Evolutionary conservation across 495 filamentous ascomycete species (phyloP), one percentile per base, ranked within the genome.

Genomic region (Annulohypoxylon moriforme): DNA sequence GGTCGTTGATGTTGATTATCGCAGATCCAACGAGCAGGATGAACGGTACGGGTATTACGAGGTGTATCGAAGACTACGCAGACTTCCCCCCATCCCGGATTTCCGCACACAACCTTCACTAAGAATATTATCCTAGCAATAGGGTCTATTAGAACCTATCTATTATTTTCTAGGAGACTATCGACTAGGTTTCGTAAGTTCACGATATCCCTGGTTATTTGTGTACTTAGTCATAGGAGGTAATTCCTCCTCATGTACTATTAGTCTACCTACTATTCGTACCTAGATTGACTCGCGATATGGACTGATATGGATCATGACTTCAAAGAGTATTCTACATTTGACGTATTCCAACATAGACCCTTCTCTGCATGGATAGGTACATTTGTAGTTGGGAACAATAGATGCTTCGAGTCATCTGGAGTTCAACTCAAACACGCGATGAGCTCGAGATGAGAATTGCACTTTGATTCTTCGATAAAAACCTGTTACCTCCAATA

Each of bases 1-100:
- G 2, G 40, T 53, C 10, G 60, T 53, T 20, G 60, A 63, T 18
- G 47, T 42, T 4, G 60, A 53, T 42, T 52, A 14, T 22, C 24
- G 13, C 33, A 36, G 9, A 36, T 1, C 7, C 13, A 4, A 2
- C 14, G 13, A n/a, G 11, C 11, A n/a, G n/a, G n/a, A n/a, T n/a
- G n/a, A n/a, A n/a, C n/a, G n/a, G n/a, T n/a, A n/a, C n/a, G n/a
- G n/a, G n/a, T n/a, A n/a, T n/a, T n/a, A n/a, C n/a, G n/a, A n/a
- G n/a, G n/a, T n/a, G n/a, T n/a, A n/a, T n/a, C n/a, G n/a, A n/a
- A n/a, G n/a, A n/a, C n/a, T n/a, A n/a, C n/a, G n/a, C n/a, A n/a
- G n/a, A n/a, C n/a, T n/a, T n/a, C n/a, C n/a, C n/a, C n/a, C n/a
- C n/a, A n/a, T n/a, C n/a, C n/a, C n/a, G n/a, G n/a, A n/a, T n/a